A percentile compares a stretch with the other conserved stretches of the same genome.
phyloP scores from a whole-genome alignment of 306 rosid species.

The Pterocarpus macrocarpus region DNA sequence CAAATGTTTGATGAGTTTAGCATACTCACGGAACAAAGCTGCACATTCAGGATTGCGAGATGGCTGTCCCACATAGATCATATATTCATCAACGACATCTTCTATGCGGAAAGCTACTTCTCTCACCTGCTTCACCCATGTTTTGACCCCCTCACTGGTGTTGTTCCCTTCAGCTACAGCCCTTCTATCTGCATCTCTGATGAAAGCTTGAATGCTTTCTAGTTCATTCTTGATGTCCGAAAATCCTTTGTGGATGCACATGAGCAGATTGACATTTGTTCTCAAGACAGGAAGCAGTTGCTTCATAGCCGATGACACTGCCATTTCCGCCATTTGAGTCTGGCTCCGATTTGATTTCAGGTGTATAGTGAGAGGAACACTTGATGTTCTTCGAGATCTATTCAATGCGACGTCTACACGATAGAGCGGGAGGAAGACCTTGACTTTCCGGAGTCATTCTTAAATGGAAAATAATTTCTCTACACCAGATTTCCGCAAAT shows the following conservation, averaged over 20 bases:
- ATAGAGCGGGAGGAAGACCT: too few species aligned
- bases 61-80: neutral
- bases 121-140: neutral
- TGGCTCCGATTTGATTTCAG: too few species aligned
- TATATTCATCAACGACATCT: slow-evolving; percentile 35
- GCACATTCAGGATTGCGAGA: neutral
- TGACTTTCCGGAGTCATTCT: too few species aligned
- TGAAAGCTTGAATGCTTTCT: neutral
- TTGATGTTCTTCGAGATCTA: too few species aligned
- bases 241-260: neutral
- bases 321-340: slow-evolving; percentile 3
- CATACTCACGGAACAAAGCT: neutral
- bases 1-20: neutral
- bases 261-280: neutral
- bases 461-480: too few species aligned
- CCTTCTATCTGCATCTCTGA: slow-evolving; percentile 1
- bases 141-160: neutral
- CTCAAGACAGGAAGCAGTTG: neutral
- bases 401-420: too few species aligned
- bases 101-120: slow-evolving; percentile 11
- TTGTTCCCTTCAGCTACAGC: neutral
- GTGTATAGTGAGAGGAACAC: too few species aligned
- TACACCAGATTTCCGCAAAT: too few species aligned
- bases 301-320: neutral
- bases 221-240: neutral